Conservation (phyloP, 768 basidiomycete genomes). For the Pulveroboletus ravenelii region DNA sequence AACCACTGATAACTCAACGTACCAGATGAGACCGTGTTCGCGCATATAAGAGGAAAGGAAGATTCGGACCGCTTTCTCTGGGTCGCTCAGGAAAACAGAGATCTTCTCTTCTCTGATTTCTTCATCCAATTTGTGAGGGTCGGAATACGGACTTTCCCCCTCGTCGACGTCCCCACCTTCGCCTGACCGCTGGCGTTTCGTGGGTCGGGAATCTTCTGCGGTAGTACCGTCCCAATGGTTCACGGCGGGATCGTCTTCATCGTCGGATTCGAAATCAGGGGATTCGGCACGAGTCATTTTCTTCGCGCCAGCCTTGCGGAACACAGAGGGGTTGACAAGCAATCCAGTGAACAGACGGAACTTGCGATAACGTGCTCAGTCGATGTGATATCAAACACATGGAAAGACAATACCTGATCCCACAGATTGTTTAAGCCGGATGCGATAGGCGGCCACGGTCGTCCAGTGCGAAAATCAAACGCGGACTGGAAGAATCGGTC, state of each 20-base stretch:
- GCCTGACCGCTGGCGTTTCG: constrained; percentile 25
- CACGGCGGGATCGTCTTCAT: constrained; percentile 19
- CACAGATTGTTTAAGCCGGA: constrained; percentile 44
- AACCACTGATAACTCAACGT: constrained; percentile 13
- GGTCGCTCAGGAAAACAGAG: constrained; percentile 54
- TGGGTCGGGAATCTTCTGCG: constrained; percentile 5
- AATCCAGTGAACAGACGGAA: constrained; percentile 61
- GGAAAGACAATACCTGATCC: constrained; percentile 50
- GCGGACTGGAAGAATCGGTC: constrained; percentile 61
- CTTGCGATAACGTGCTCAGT: constrained; percentile 33
- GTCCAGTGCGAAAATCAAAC: constrained; percentile 46
- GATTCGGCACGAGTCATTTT: constrained; percentile 30
- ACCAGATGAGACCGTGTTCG: constrained; percentile 69
- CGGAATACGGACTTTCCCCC: constrained; percentile 22
- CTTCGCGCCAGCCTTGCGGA: constrained; percentile 29
- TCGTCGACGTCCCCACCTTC: constrained; percentile 29
- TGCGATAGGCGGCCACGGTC: constrained; percentile 35
- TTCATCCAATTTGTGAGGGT: constrained; percentile 32
- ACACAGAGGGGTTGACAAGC: constrained; percentile 40
- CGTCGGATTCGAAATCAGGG: constrained; percentile 33
- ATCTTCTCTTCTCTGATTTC: constrained; percentile 42
- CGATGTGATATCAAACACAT: not conserved
- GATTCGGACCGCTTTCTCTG: constrained; percentile 51
- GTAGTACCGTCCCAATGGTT: not conserved
- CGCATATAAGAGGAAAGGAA: constrained; percentile 71